Conservation (phyloP, 495 filamentous ascomycete genomes). For the Cairneyella variabilis region DNA sequence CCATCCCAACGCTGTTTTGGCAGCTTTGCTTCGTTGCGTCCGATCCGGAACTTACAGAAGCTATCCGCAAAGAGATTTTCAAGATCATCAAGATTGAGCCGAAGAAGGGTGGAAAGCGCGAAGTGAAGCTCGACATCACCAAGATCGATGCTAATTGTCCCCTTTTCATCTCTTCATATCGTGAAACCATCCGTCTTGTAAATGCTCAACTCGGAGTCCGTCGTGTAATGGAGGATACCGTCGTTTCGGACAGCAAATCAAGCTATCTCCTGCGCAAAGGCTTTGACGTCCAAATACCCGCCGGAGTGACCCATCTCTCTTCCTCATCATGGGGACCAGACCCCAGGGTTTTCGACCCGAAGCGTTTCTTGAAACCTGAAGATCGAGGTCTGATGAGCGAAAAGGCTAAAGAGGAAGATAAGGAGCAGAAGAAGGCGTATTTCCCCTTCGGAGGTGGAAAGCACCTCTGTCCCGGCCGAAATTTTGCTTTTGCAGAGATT, state of each 20-base stretch:
- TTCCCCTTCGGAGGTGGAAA: slow-evolving; percentile 52
- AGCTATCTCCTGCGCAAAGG: slow-evolving; percentile 37
- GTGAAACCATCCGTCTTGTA: slow-evolving; percentile 28
- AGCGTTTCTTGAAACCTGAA: slow-evolving; percentile 44
- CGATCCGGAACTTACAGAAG: slow-evolving; percentile 18
- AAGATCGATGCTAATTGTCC: slow-evolving; percentile 23
- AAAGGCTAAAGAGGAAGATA: slow-evolving; percentile 4
- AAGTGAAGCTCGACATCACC: slow-evolving; percentile 11
- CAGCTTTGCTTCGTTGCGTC: neutral
- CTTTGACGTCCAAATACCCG: slow-evolving; percentile 41
- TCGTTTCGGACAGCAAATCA: slow-evolving; percentile 27
- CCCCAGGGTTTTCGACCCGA: slow-evolving; percentile 34
- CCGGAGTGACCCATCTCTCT: slow-evolving; percentile 41
- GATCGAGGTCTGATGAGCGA: neutral
- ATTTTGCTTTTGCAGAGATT: slow-evolving; percentile 52
- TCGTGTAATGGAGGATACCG: slow-evolving; percentile 39
- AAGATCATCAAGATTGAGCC: slow-evolving; percentile 5
- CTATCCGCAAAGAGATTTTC: slow-evolving; percentile 30
- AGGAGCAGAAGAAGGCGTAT: slow-evolving; percentile 33
- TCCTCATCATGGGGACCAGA: slow-evolving; percentile 40
- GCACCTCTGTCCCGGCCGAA: slow-evolving; percentile 50
- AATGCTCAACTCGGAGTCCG: slow-evolving; percentile 36
- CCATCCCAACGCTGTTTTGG: slow-evolving; percentile 2
- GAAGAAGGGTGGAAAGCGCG: neutral
- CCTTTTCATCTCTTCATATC: slow-evolving; percentile 24